Conservation (phyloP, 805 yeast genomes). For the Allodekkera sacchari region DNA sequence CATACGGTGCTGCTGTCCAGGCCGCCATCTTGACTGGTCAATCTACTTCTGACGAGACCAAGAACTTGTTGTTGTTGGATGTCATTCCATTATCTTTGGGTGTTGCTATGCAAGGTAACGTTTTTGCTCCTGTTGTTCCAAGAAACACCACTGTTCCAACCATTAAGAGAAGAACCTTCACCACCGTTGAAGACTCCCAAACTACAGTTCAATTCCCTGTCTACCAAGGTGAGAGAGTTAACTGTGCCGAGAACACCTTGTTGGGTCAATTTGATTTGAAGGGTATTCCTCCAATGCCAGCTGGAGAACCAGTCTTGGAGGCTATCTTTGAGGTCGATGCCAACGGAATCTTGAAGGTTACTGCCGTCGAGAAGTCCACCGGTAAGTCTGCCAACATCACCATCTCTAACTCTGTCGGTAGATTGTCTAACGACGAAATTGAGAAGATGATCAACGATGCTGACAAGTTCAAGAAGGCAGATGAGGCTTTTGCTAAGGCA, state of each 20-base stretch:
- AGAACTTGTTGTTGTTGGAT: conserved; percentile 91
- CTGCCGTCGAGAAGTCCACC: conserved; percentile 97
- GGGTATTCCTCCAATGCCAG: conserved; percentile 96
- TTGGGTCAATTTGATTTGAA: conserved; percentile 98
- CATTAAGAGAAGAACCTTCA: conserved; percentile 97
- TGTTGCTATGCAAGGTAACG: conserved; percentile 99
- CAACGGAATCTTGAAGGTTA: conserved; percentile 98
- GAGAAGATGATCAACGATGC: conserved; percentile 99
- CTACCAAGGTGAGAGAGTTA: conserved; percentile 99
- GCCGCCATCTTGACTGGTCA: conserved; percentile 97
- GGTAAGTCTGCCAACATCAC: conserved; percentile 98
- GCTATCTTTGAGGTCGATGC: conserved; percentile 99
- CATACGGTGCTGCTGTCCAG: conserved; percentile 99
- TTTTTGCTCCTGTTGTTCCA: conserved; percentile 97
- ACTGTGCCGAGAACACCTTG: conserved; percentile 94
- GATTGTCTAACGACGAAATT: conserved; percentile 92
- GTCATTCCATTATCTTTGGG: conserved; percentile 98
- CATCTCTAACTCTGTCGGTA: conserved; percentile 98
- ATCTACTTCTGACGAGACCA: conserved; percentile 84
- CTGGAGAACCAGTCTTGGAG: conserved; percentile 99
- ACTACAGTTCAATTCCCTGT: conserved; percentile 98
- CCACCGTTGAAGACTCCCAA: conserved; percentile 98
- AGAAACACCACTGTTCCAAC: conserved; percentile 99
- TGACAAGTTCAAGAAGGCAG: conserved; percentile 97
- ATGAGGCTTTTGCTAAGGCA: conserved; percentile 98